Evolutionary conservation across 768 basidiomycete species (phyloP).

Genomic region (Cystofilobasidium capitatum): DNA sequence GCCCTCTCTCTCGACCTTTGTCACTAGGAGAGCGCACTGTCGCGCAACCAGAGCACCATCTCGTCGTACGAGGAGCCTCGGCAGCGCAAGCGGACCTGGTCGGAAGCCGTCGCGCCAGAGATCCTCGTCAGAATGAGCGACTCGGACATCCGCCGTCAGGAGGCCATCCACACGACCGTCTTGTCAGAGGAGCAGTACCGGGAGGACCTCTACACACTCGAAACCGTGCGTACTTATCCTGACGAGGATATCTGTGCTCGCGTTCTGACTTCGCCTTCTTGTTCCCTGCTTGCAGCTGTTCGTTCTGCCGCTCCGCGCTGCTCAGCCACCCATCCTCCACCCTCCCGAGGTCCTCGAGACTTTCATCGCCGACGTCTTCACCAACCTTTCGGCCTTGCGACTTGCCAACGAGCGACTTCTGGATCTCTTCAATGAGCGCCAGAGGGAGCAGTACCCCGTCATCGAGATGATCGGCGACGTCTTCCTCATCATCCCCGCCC

Average conservation of each 20-base stretch:
- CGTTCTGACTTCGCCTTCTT: background rate
- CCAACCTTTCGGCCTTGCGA: conserved; percentile 77
- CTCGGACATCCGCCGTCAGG: conserved; percentile 70
- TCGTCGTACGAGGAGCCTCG: conserved; percentile 18
- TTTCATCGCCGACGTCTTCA: conserved; percentile 82
- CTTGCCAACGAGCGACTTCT: conserved; percentile 73
- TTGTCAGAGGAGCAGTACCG: conserved; percentile 80
- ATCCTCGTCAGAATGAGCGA: conserved; percentile 61
- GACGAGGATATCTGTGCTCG: background rate
- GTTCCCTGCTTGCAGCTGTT: conserved; percentile 49
- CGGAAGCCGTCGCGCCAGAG: conserved; percentile 61
- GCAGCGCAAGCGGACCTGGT: conserved; percentile 48
- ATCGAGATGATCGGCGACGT: conserved; percentile 81
- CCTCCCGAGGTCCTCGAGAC: conserved; percentile 53
- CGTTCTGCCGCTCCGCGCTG: conserved; percentile 59
- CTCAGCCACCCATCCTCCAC: conserved; percentile 67
- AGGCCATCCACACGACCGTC: conserved; percentile 64
- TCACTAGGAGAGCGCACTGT: conserved; percentile 8
- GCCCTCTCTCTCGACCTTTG: background rate
- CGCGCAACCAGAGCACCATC: conserved; percentile 5
- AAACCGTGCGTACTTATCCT: conserved; percentile 47
- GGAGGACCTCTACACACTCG: conserved; percentile 73
- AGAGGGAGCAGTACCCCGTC: conserved; percentile 66
- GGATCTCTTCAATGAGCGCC: conserved; percentile 74
- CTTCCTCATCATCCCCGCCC: conserved; percentile 73